Percentiles rank a stretch among this genome's conserved stretches.
These are phyloP conservation scores for Scedosporium boydii DNA, from an alignment of 2,329 filamentous ascomycete genomes.

Conservation along the genomic window DNA sequence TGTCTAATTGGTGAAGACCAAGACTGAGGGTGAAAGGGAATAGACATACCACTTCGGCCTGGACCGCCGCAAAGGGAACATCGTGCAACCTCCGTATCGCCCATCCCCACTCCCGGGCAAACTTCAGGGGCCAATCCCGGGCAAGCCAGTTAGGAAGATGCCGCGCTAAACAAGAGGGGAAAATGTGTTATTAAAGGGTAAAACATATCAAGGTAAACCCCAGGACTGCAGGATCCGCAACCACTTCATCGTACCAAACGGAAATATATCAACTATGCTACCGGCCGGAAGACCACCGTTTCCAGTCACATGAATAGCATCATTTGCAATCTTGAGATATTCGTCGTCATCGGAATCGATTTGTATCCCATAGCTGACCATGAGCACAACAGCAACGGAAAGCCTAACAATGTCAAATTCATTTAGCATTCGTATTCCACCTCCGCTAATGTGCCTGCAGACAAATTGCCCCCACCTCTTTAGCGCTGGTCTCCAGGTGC, in stretches of 20 bases:
- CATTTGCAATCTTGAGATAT: constrained; percentile 20
- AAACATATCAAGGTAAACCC: too few species aligned
- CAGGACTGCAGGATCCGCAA: too few species aligned
- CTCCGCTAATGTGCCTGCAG: background rate
- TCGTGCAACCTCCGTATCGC: constrained; percentile 23
- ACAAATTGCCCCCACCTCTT: background rate
- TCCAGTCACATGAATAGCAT: constrained; percentile 21
- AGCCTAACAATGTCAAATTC: constrained; percentile 11
- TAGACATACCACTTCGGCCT: constrained; percentile 17
- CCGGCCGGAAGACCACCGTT: constrained; percentile 21
- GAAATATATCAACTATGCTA: constrained; percentile 35
- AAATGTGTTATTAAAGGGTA: too few species aligned
- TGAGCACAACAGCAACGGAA: constrained; percentile 21
- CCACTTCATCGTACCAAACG: constrained; percentile 17
- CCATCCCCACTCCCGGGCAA: constrained; percentile 23
- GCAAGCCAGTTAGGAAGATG: constrained; percentile 18
- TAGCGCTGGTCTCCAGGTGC: background rate
- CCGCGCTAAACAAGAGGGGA: constrained; percentile 11
- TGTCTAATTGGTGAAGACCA: background rate
- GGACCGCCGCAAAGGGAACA: constrained; percentile 19
- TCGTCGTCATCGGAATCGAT: constrained; percentile 19
- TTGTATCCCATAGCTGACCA: constrained; percentile 21
- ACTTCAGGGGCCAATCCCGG: constrained; percentile 21
- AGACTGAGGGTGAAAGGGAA: background rate
- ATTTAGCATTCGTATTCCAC: too few species aligned